Percentiles rank a stretch among this genome's conserved stretches.
Conservation (phyloP, 116 monocot species). For the Posidonia oceanica region DNA sequence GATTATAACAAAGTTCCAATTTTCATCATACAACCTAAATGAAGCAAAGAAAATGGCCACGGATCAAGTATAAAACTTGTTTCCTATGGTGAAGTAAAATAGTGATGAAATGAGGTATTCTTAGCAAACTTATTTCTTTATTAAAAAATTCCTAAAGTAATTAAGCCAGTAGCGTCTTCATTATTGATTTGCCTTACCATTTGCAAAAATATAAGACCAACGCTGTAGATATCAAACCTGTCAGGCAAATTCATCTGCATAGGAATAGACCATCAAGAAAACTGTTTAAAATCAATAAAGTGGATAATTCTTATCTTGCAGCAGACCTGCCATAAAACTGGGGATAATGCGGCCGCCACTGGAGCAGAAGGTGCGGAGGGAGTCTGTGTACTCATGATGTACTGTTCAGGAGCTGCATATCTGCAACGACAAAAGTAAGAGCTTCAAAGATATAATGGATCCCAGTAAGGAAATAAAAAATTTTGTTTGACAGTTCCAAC, state of each 20-base stretch:
- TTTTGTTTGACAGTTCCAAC: too few species aligned
- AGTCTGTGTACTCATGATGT: conserved; percentile 98
- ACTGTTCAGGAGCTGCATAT: conserved; percentile 95
- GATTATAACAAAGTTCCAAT: too few species aligned
- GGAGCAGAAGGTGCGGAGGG: conserved; percentile 97
- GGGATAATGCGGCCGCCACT: conserved; percentile 87
- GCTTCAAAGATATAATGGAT: neutral
- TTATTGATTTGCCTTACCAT: conserved; percentile 50
- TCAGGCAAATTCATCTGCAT: conserved; percentile 91
- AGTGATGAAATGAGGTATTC: neutral
- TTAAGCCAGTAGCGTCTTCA: neutral
- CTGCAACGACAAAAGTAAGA: conserved; percentile 17
- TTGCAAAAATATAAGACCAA: conserved; percentile 87
- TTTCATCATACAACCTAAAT: too few species aligned
- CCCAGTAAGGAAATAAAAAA: neutral
- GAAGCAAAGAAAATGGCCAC: neutral
- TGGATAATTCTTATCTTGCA: neutral
- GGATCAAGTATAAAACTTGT: neutral
- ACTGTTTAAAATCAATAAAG: neutral
- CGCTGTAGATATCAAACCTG: conserved; percentile 93
- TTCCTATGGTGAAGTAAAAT: neutral
- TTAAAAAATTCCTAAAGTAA: neutral
- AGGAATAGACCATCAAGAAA: conserved; percentile 5
- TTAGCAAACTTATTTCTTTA: too few species aligned
- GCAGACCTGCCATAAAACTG: conserved; percentile 88